A percentile compares a stretch with the other conserved stretches of the same genome.
These are phyloP conservation scores for Bauhinia variegata DNA, from an alignment of 306 rosid genomes.

Conservation along the genomic window DNA sequence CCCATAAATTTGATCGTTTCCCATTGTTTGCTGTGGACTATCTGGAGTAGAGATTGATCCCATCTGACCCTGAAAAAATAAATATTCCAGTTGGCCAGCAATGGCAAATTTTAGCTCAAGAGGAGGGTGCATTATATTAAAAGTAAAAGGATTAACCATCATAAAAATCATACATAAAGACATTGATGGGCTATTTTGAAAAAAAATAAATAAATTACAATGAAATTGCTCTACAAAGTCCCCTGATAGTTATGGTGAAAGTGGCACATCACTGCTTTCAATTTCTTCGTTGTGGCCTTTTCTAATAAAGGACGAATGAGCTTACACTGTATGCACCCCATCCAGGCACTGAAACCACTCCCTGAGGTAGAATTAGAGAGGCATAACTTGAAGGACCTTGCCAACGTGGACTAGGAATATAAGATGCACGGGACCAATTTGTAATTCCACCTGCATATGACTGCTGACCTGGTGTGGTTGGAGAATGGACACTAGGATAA, in stretches of 20 bases:
- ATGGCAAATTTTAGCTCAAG: conserved; percentile 19
- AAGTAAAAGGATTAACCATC: too few relatives aligned
- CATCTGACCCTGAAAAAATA: conserved; percentile 78
- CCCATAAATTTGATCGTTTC: conserved; percentile 72
- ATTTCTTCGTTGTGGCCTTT: conserved; percentile 20
- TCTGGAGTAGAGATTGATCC: conserved; percentile 81
- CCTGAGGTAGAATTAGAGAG: conserved; percentile 86
- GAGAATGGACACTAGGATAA: conserved; percentile 86
- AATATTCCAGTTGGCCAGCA: conserved; percentile 37
- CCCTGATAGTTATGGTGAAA: background rate
- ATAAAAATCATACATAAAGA: too few relatives aligned
- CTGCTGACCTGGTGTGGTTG: conserved; percentile 88
- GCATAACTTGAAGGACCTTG: conserved; percentile 94
- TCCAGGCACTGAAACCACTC: conserved; percentile 91
- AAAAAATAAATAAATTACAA: background rate
- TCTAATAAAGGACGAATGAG: conserved; percentile 35
- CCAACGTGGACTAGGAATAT: conserved; percentile 95
- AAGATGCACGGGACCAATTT: conserved; percentile 93
- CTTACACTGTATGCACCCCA: conserved; percentile 91
- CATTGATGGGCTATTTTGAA: conserved; percentile 14
- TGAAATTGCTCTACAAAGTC: conserved; percentile 21
- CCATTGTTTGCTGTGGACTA: conserved; percentile 69
- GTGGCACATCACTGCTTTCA: conserved; percentile 17
- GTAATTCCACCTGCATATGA: conserved; percentile 81
- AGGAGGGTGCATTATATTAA: conserved; percentile 3